These are phyloP conservation scores for Fusarium humuli DNA, from an alignment of 2,329 filamentous ascomycete species.

Conservation along the genomic window DNA sequence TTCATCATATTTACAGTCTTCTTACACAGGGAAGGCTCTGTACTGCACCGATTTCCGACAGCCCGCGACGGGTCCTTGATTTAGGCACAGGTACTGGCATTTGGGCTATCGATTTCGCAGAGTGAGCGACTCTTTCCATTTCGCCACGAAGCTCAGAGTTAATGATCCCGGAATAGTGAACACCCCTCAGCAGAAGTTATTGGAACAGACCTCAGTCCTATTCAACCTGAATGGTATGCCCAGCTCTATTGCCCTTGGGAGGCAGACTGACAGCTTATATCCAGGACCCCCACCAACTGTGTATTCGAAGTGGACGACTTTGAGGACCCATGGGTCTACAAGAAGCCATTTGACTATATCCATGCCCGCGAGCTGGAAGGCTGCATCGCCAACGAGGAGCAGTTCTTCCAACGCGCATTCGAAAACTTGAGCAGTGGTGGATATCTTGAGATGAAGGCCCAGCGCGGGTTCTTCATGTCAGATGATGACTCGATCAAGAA, in stretches of 20 bases:
- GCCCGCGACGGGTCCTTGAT: conserved; percentile 25
- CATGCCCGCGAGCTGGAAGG: conserved; percentile 36
- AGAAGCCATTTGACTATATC: conserved; percentile 33
- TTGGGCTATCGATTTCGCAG: conserved; percentile 37
- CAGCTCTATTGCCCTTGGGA: rapidly evolving
- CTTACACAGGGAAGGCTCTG: conserved; percentile 20
- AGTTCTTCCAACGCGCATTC: conserved; percentile 20
- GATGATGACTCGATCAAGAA: conserved; percentile 32
- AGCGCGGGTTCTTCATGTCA: conserved; percentile 21
- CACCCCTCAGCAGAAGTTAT: conserved; percentile 32
- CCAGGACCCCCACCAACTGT: conserved; percentile 27
- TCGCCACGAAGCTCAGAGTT: rapidly evolving
- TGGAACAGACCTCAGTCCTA: conserved; percentile 36
- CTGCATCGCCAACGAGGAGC: conserved; percentile 28
- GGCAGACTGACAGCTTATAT: rapidly evolving
- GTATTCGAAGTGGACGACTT: conserved; percentile 33
- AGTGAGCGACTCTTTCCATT: neutral
- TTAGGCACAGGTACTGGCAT: conserved; percentile 32
- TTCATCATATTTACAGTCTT: conserved; percentile 33
- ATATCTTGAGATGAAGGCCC: conserved; percentile 27
- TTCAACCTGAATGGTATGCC: conserved; percentile 31
- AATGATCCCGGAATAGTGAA: conserved; percentile 4
- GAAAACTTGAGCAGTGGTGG: conserved; percentile 25
- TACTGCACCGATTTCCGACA: conserved; percentile 17
- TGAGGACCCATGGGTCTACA: conserved; percentile 32